A percentile compares a stretch with the other conserved stretches of the same genome.
These are phyloP conservation scores for Fagus crenata DNA, from an alignment of 306 rosid genomes.

Conservation along the genomic window DNA sequence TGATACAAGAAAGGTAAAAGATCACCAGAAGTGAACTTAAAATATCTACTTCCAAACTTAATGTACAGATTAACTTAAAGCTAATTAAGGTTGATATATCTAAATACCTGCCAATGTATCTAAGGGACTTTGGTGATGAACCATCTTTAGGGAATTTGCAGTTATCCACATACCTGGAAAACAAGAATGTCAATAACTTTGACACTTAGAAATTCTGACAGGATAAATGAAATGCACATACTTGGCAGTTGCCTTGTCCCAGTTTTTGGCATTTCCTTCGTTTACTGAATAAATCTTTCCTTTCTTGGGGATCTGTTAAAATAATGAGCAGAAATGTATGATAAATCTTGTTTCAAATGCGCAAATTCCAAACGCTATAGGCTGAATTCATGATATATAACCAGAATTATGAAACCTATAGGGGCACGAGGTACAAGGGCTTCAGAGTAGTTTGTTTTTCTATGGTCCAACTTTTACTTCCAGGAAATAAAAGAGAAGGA, in stretches of 20 bases:
- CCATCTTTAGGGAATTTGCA: constrained; percentile 90
- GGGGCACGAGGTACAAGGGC: not conserved
- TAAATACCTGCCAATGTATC: constrained; percentile 84
- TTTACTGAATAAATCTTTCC: constrained; percentile 90
- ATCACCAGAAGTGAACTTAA: not conserved
- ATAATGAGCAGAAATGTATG: constrained; percentile 2
- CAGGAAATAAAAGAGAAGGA: not conserved
- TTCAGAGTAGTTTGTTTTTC: not conserved
- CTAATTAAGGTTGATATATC: not conserved
- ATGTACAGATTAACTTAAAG: constrained; percentile 15
- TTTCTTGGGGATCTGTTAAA: constrained; percentile 68
- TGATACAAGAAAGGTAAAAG: not conserved
- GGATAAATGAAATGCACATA: constrained; percentile 29
- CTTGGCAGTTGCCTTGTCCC: constrained; percentile 82
- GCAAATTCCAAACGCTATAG: not conserved
- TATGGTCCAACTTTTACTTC: not conserved
- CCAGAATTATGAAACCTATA: not conserved
- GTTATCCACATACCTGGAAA: constrained; percentile 66
- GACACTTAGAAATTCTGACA: not conserved
- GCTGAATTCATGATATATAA: not conserved
- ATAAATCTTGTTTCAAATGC: not conserved
- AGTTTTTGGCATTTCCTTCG: constrained; percentile 90
- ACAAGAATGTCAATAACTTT: constrained; percentile 9
- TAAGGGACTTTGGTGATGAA: constrained; percentile 77
- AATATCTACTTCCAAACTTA: not conserved